Conservation (phyloP, 495 filamentous ascomycete species). For the Penicillium paradoxum region DNA sequence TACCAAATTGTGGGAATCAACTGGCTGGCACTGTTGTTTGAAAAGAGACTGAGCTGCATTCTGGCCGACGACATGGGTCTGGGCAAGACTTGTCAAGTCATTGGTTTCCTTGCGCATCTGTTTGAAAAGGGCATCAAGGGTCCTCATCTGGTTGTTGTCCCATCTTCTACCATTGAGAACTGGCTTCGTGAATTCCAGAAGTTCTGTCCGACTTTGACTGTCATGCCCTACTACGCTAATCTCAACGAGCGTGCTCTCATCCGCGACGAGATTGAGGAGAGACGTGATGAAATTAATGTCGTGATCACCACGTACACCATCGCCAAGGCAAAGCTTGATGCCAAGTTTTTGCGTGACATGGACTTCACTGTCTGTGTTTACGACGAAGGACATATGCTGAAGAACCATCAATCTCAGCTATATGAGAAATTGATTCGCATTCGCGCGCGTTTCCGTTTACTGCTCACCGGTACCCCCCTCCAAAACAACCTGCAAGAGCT, state of each 20-base stretch:
- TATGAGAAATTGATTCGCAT: constrained; percentile 80
- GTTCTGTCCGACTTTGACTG: constrained; percentile 71
- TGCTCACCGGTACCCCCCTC: constrained; percentile 89
- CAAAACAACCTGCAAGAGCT: constrained; percentile 96
- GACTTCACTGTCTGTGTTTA: constrained; percentile 69
- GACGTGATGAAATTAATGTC: constrained; percentile 66
- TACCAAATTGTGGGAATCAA: constrained; percentile 95
- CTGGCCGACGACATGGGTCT: constrained; percentile 97
- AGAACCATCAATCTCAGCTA: constrained; percentile 73
- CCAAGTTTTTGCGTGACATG: constrained; percentile 63
- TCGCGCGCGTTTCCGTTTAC: constrained; percentile 67
- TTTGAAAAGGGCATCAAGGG: constrained; percentile 62
- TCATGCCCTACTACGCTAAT: constrained; percentile 76
- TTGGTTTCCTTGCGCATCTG: constrained; percentile 82
- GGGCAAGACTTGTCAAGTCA: constrained; percentile 96
- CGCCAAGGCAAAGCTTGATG: constrained; percentile 58
- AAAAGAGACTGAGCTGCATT: constrained; percentile 75
- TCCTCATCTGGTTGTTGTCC: constrained; percentile 85
- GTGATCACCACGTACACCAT: constrained; percentile 88
- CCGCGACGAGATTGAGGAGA: constrained; percentile 58
- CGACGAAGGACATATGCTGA: constrained; percentile 89
- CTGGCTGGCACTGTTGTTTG: constrained; percentile 79
- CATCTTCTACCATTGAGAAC: constrained; percentile 88
- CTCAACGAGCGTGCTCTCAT: constrained; percentile 60
- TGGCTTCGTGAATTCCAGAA: constrained; percentile 87